A percentile compares a stretch with the other conserved stretches of the same genome.
These are phyloP conservation scores for Knoxdaviesia proteae DNA, from an alignment of 2,329 filamentous ascomycete species.

Conservation along the genomic window DNA sequence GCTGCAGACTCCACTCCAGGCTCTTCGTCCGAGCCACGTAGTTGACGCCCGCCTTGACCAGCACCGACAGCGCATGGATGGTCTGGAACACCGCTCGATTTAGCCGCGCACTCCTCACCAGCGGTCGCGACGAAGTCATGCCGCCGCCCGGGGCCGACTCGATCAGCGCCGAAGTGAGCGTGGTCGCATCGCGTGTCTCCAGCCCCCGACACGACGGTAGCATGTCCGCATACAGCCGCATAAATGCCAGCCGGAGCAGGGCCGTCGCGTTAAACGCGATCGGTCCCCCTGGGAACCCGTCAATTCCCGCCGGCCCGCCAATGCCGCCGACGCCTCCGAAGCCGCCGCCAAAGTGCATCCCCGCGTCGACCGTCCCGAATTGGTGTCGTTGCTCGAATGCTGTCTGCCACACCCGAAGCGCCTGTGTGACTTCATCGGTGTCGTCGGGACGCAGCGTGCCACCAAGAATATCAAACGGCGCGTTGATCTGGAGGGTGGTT, in stretches of 20 bases:
- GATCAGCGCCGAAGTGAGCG: slow-evolving; percentile 39
- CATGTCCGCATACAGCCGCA: slow-evolving; percentile 44
- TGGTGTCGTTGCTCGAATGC: slow-evolving; percentile 36
- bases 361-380: slow-evolving; percentile 25
- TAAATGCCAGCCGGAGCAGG: slow-evolving; percentile 37
- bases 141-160: slow-evolving; percentile 21
- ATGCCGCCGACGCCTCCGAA: too few relatives aligned
- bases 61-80: slow-evolving; percentile 45
- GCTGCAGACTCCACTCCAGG: slow-evolving; percentile 41
- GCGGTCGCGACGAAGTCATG: slow-evolving; percentile 10
- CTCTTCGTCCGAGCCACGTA: slow-evolving; percentile 41
- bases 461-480: slow-evolving; percentile 24
- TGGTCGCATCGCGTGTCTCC: slow-evolving; percentile 40
- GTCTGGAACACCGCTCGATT: slow-evolving; percentile 46
- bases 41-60: slow-evolving; percentile 41
- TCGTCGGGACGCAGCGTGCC: slow-evolving; percentile 31
- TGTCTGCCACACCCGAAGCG: slow-evolving; percentile 34
- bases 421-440: slow-evolving; percentile 33
- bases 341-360: slow-evolving; percentile 16
- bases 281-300: slow-evolving; percentile 33
- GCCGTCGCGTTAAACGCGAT: slow-evolving; percentile 47
- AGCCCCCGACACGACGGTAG: slow-evolving; percentile 35
- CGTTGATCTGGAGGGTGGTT: slow-evolving; percentile 28
- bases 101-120: slow-evolving; percentile 36
- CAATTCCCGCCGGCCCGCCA: slow-evolving; percentile 11